Base-by-base conservation (phyloP, 2,329 filamentous ascomycete genomes). In the Endoconidiophora laricicola region DNA sequence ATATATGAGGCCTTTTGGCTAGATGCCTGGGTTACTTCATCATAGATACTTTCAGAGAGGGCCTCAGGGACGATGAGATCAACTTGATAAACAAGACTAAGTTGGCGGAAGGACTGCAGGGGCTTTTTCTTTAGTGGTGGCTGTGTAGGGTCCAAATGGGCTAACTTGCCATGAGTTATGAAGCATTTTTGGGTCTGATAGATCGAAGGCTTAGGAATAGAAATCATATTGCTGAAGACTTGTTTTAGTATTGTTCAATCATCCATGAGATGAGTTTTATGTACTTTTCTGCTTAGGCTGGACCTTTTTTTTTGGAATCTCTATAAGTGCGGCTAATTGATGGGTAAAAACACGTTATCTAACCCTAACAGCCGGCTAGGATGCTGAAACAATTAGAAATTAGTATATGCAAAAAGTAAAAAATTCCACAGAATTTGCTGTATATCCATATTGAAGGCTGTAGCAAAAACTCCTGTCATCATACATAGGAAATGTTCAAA, bases 1-100 rank as follows among this genome's bases (percentile, higher is more conserved):
- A 76, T 74, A 1, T 33, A 33, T 12, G 29, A 33, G 12, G 29
- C 7, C 5, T 6, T 33, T 33, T 33, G 29, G 29, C 12, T 10
- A 6, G 12, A 33, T 33, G 29, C 29, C 29, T 12, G 29, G 9
- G 29, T 12, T 33, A 33, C 29, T 12, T 33, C 7, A 33, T 33
- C 29, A 33, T 12, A 9, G 6, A 33, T 33, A 2, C 3, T 12
- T 33, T 33, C 29, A 33, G 3, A 33, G 12, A 33, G 29, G 29
- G 80, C 76, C 55, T 76, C 67, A 0, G 87, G 84, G 0, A 94
- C 60, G n/a, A 91, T 68, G 2, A 93, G 62, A 54, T 91, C 81
- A 6, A 81, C 63, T 58, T 78, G 82, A 60, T 90, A 81, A 22
- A 81, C 69, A 60, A 83, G 86, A 37, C 72, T 70, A 47, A 83